Percentiles rank a stretch among this genome's conserved stretches.
Conservation (phyloP, 305 asterid genomes). For the Fraxinus albicans region DNA sequence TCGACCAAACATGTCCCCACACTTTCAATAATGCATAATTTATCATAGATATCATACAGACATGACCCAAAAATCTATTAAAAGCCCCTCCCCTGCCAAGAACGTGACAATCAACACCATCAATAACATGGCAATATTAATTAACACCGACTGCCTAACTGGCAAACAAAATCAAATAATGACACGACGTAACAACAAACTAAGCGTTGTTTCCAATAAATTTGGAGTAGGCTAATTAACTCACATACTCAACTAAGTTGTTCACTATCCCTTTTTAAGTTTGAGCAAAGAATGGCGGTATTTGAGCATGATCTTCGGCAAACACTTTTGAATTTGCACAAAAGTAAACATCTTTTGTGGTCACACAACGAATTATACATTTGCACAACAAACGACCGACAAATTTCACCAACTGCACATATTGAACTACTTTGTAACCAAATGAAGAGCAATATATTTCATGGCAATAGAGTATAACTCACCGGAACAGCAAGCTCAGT, state of each 20-base stretch:
- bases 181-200: background rate
- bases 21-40: too few relatives aligned
- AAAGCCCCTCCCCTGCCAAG: background rate
- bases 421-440: background rate
- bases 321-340: background rate
- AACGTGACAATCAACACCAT: background rate
- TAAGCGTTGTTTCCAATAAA: background rate
- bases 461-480: slow-evolving; percentile 19
- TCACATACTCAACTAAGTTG: background rate
- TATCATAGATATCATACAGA: background rate
- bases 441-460: background rate
- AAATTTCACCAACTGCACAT: background rate
- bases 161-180: background rate
- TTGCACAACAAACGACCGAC: background rate
- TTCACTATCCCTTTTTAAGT: background rate
- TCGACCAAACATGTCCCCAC: background rate
- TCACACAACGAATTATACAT: background rate
- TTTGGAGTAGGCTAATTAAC: background rate
- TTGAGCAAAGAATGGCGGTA: background rate
- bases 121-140: background rate
- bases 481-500: slow-evolving; percentile 92
- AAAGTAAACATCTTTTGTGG: background rate
- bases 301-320: background rate
- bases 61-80: background rate
- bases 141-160: background rate